phyloP scores from a whole-genome alignment of 1,284 basidiomycete genomes.

The Ceratobasidium sp. region DNA sequence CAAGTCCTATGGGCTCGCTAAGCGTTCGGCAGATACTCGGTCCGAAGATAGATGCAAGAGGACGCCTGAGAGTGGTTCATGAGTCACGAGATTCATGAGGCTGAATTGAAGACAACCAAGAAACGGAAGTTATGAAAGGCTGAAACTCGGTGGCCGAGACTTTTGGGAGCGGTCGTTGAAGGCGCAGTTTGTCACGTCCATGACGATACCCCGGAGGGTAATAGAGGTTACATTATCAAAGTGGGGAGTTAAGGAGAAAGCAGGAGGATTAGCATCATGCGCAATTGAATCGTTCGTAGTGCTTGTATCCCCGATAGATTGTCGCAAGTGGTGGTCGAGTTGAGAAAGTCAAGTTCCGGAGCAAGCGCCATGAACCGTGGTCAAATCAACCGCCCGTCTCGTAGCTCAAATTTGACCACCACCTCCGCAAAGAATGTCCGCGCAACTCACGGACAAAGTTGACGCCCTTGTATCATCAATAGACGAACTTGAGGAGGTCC shows the following conservation, averaged over 20 bases:
- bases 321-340: neutral
- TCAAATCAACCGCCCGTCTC: neutral
- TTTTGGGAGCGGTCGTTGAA: neutral
- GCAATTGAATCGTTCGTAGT: neutral
- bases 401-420: neutral
- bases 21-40: slow-evolving; percentile 22
- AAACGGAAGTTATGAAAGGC: slow-evolving; percentile 2
- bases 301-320: neutral
- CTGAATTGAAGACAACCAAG: neutral
- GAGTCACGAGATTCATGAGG: slow-evolving; percentile 7
- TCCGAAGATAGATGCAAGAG: slow-evolving; percentile 5
- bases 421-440: slow-evolving; percentile 4
- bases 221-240: neutral
- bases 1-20: neutral
- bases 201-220: neutral
- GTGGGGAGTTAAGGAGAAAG: neutral
- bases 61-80: slow-evolving; percentile 52
- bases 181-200: neutral
- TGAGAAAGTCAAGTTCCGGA: neutral
- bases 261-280: neutral
- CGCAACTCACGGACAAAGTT: slow-evolving; percentile 44
- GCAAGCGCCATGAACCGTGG: slow-evolving; percentile 2
- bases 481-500: slow-evolving; percentile 73
- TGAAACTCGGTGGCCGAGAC: slow-evolving; percentile 13
- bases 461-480: slow-evolving; percentile 62